phyloP scores from a whole-genome alignment of 2,329 filamentous ascomycete genomes.

The Sclerotinia minor region DNA sequence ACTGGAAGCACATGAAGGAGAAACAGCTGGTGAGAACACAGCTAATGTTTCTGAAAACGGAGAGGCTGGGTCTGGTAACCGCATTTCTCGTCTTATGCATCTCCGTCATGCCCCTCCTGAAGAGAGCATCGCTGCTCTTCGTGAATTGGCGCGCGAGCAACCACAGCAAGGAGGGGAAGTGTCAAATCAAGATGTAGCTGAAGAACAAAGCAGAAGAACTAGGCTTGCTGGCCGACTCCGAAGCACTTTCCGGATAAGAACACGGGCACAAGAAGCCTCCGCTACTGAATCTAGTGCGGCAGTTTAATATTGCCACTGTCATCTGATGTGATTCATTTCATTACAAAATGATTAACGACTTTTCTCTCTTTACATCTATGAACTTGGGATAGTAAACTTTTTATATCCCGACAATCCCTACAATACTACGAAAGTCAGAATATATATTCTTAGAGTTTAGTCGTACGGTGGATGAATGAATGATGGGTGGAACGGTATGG shows the following conservation, averaged over 20 bases:
- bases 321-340: neutral
- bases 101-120: conserved; percentile 60
- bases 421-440: neutral
- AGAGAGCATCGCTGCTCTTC: conserved; percentile 61
- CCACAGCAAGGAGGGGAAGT: conserved; percentile 30
- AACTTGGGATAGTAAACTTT: neutral
- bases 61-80: conserved; percentile 44
- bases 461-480: conserved; percentile 3
- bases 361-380: neutral
- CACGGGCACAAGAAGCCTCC: conserved; percentile 30
- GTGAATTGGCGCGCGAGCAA: conserved; percentile 49
- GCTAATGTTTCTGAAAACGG: conserved; percentile 42
- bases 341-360: neutral
- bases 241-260: conserved; percentile 38
- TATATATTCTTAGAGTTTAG: neutral
- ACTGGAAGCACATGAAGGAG: conserved; percentile 30
- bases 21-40: conserved; percentile 40
- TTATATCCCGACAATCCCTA: neutral
- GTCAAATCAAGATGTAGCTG: conserved; percentile 25
- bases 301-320: neutral
- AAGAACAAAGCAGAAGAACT: conserved; percentile 37
- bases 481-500: conserved; percentile 1
- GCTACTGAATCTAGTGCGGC: neutral
- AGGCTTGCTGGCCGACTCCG: conserved; percentile 37
- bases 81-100: conserved; percentile 54